Conservation (phyloP, 345 rosid species). For the Orychophragmus violaceus region DNA sequence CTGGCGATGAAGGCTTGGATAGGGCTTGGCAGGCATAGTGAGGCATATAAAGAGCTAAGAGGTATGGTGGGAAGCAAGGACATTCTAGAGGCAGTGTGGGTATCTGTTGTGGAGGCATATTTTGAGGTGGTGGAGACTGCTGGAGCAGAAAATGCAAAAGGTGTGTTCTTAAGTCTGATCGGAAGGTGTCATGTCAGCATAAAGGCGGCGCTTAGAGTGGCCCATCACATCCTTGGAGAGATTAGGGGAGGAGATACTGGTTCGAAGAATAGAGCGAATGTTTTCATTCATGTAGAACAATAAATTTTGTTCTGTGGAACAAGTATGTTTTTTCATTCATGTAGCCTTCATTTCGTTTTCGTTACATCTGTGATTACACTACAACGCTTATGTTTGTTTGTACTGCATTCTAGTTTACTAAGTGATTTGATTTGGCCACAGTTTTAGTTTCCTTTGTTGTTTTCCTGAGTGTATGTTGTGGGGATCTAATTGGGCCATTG, state of each 20-base stretch:
- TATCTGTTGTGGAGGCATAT: slow-evolving; percentile 83
- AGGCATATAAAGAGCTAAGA: slow-evolving; percentile 90
- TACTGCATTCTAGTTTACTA: not conserved
- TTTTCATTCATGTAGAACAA: slow-evolving; percentile 62
- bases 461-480: not conserved
- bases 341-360: not conserved
- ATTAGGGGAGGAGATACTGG: slow-evolving; percentile 47
- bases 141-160: slow-evolving; percentile 85
- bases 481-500: slow-evolving; percentile 18
- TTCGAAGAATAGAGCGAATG: slow-evolving; percentile 55
- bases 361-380: not conserved
- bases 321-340: slow-evolving; percentile 39
- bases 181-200: slow-evolving; percentile 88
- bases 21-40: slow-evolving; percentile 66
- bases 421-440: not conserved
- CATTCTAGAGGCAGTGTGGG: slow-evolving; percentile 91
- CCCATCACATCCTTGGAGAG: slow-evolving; percentile 55
- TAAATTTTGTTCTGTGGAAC: slow-evolving; percentile 91
- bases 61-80: slow-evolving; percentile 75
- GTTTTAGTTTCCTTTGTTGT: slow-evolving; percentile 1
- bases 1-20: slow-evolving; percentile 97
- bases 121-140: slow-evolving; percentile 87
- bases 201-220: slow-evolving; percentile 71
- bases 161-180: slow-evolving; percentile 70
- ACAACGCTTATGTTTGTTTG: not conserved